Percentiles rank a stretch among this genome's conserved stretches.
phyloP scores from a whole-genome alignment of 805 yeast species.

The Blastobotrys robertii region DNA sequence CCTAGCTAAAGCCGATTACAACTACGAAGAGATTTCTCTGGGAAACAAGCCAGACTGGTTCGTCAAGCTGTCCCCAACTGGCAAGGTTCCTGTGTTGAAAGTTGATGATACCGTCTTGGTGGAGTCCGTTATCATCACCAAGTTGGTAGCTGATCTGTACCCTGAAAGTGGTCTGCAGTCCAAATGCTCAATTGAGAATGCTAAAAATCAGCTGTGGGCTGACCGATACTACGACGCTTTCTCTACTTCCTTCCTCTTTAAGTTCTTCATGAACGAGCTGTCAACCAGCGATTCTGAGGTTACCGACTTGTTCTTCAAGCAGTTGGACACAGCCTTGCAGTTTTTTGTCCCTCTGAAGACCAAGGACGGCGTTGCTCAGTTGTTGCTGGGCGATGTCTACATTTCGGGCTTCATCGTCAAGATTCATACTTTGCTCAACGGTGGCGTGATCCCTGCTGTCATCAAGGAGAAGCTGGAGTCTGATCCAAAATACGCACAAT shows the following conservation, averaged over 20 bases:
- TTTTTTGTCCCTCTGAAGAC: conserved; percentile 14
- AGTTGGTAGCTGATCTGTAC: conserved; percentile 19
- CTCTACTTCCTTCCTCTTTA: conserved; percentile 6
- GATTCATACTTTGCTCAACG: conserved; percentile 7
- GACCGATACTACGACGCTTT: conserved; percentile 13
- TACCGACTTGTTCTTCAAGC: conserved; percentile 8
- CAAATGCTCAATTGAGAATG: conserved; percentile 13
- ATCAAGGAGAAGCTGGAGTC: conserved; percentile 4
- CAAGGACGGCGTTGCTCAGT: too few relatives aligned
- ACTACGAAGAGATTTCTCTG: conserved; percentile 16
- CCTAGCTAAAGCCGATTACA: too few relatives aligned
- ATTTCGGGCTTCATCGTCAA: conserved; percentile 17
- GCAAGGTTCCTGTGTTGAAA: conserved; percentile 22
- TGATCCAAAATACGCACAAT: conserved; percentile 16
- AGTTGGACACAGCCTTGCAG: conserved; percentile 14
- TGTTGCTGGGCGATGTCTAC: conserved; percentile 14
- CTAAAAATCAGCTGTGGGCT: conserved; percentile 16
- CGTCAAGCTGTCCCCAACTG: conserved; percentile 20
- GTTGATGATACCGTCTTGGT: conserved; percentile 18
- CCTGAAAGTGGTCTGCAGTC: conserved; percentile 16
- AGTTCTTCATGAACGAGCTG: background rate
- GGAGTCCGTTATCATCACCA: conserved; percentile 20
- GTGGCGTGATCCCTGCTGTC: conserved; percentile 7
- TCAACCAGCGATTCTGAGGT: conserved; percentile 1
- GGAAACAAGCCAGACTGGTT: conserved; percentile 24